phyloP scores from a whole-genome alignment of 1,139 yeast genomes.

The Tardiomyces blankii region DNA sequence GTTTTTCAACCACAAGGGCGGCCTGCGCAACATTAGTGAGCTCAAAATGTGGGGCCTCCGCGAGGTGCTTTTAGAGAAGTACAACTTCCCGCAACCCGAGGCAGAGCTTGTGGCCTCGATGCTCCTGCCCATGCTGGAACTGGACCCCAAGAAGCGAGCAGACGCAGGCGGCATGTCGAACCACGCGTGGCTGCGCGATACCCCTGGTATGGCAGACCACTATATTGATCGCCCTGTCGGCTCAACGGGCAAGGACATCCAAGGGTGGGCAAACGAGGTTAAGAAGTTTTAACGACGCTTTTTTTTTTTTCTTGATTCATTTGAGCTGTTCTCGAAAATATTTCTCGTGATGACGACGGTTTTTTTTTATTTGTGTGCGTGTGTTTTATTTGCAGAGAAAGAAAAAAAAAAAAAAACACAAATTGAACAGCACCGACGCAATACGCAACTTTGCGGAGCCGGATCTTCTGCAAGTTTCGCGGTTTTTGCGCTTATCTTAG shows the following conservation, averaged over 20 bases:
- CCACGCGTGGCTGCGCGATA: slow-evolving; percentile 67
- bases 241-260: slow-evolving; percentile 58
- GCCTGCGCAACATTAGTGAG: slow-evolving; percentile 46
- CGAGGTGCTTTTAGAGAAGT: slow-evolving; percentile 62
- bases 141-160: slow-evolving; percentile 60
- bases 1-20: slow-evolving; percentile 45
- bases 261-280: slow-evolving; percentile 53
- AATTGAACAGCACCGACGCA: too few species aligned
- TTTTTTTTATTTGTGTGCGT: too few species aligned
- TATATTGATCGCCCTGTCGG: slow-evolving; percentile 44
- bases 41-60: slow-evolving; percentile 60
- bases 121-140: slow-evolving; percentile 57
- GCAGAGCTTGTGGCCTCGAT: slow-evolving; percentile 51
- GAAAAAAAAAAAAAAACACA: too few species aligned
- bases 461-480: too few species aligned
- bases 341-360: too few species aligned
- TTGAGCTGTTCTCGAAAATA: too few species aligned
- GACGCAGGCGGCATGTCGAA: slow-evolving; percentile 76
- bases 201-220: slow-evolving; percentile 46
- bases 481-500: too few species aligned
- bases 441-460: too few species aligned
- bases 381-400: too few species aligned
- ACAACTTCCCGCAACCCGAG: slow-evolving; percentile 45
- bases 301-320: too few species aligned
- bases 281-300: neutral